Conservation (phyloP, 495 filamentous ascomycete genomes). For the Hypoxylon subgilvum region DNA sequence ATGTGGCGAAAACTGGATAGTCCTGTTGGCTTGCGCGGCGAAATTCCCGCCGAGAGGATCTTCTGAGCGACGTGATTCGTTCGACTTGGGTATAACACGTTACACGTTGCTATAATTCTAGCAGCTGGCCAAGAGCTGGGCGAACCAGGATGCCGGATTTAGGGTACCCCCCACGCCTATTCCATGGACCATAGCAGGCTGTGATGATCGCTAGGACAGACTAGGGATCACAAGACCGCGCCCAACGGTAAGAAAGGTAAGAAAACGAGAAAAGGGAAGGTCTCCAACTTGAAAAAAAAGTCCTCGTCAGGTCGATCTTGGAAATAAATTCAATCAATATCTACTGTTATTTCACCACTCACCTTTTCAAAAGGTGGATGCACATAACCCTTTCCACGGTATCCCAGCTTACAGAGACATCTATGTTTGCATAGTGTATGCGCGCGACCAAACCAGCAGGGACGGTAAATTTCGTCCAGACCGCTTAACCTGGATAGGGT, state of each 20-base stretch:
- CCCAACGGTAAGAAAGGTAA: conserved; percentile 10
- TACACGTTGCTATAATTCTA: conserved; percentile 3
- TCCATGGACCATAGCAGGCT: conserved; percentile 14
- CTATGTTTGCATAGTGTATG: conserved; percentile 10
- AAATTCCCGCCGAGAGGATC: no score
- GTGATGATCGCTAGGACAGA: conserved; percentile 25
- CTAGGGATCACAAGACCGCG: conserved; percentile 19
- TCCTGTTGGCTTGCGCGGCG: no score
- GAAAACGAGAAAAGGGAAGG: conserved; percentile 18
- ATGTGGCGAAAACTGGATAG: no score
- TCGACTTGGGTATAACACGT: not conserved
- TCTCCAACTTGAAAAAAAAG: conserved; percentile 15
- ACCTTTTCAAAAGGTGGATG: no score
- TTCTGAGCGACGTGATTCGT: conserved; percentile 39
- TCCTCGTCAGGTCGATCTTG: not conserved
- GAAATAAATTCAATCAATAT: conserved; percentile 15
- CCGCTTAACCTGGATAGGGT: not conserved
- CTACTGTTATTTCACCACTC: conserved; percentile 8
- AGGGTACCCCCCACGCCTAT: conserved; percentile 24
- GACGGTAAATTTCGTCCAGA: conserved; percentile 23
- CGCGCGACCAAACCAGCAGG: conserved; percentile 11
- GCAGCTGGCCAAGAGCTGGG: conserved; percentile 18
- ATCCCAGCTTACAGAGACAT: no score
- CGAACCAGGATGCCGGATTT: conserved; percentile 38
- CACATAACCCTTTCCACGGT: no score